Base-by-base conservation (phyloP, 139 green algal species). In the Closterium sp. region DNA sequence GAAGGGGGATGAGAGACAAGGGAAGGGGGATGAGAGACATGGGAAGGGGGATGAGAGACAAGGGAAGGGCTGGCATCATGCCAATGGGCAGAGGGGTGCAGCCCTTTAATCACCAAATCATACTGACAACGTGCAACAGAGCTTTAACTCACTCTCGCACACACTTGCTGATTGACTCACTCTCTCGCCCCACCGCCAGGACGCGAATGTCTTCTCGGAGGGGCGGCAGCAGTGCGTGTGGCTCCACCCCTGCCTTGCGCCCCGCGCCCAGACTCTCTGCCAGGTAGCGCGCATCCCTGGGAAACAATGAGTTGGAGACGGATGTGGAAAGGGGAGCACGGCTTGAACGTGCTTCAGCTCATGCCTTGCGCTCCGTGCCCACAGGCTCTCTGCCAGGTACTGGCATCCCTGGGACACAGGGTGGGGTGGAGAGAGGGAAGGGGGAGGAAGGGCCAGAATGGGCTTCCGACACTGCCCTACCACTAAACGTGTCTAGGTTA, bases 151-250 rank as follows among this genome's bases (percentile, higher is more conserved):
- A 27, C 9, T 0, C 73, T 6, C 38, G 10, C 38, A 45, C 38
- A 45, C 38, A 45, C 38, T 45, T 45, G 5, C 38, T 11, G 5
- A 11, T 6, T 45, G 3, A 45, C 38, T 31, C n/a, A 87, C n/a
- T 21, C 28, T 31, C n/a, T 31, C n/a, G 84, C 84, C 28, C 85
- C 92, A 90, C 27, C 32, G 92, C 92, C 62, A 97, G 31, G 11
- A 42, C 13, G 1, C 85, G 94, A 92, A 97, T 94, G 90, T 98
- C 97, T 1, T 95, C 89, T 0, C 97, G 92, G 38, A 98, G 91
- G 1, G 96, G 95, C 9, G 96, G 96, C 42, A 98, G 95, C 31
- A 98, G 91, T 21, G 90, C 90, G 11, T 29, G 84, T 73, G 50
- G 50, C 50, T 73, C 13, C 50, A 21, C 50, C 13, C 50, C 9